phyloP scores from a whole-genome alignment of 208 protist genomes.

The Acanthamoeba triangularis region DNA sequence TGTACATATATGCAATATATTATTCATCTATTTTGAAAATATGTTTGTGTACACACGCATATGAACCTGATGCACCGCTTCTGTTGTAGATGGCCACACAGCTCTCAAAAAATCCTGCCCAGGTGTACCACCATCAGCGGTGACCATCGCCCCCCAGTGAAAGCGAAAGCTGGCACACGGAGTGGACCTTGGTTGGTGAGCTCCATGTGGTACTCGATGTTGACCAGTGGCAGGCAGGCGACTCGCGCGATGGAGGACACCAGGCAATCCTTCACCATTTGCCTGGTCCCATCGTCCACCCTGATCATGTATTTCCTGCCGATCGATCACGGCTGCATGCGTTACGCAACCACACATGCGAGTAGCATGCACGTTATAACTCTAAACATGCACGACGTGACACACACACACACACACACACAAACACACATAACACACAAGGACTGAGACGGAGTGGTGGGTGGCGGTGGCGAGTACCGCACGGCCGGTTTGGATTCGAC shows the following conservation, averaged over 20 bases:
- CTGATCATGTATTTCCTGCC: neutral
- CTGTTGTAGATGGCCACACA: neutral
- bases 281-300: neutral
- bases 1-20: too few species aligned
- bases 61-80: neutral
- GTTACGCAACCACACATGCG: too few species aligned
- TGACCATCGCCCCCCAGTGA: too few species aligned
- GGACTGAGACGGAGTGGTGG: too few species aligned
- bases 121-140: neutral
- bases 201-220: constrained; percentile 31
- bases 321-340: too few species aligned
- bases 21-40: too few species aligned
- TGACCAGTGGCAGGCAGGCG: neutral
- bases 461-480: neutral
- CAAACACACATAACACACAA: neutral
- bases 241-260: neutral
- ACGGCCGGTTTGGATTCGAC: neutral
- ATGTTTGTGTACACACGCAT: too few species aligned
- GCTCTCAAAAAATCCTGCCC: neutral
- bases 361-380: neutral
- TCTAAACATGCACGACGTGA: neutral
- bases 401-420: neutral
- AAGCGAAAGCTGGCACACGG: neutral
- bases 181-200: neutral
- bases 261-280: neutral